These are phyloP conservation scores for Penium margaritaceum DNA, from an alignment of 139 green algal genomes.

Conservation along the genomic window DNA sequence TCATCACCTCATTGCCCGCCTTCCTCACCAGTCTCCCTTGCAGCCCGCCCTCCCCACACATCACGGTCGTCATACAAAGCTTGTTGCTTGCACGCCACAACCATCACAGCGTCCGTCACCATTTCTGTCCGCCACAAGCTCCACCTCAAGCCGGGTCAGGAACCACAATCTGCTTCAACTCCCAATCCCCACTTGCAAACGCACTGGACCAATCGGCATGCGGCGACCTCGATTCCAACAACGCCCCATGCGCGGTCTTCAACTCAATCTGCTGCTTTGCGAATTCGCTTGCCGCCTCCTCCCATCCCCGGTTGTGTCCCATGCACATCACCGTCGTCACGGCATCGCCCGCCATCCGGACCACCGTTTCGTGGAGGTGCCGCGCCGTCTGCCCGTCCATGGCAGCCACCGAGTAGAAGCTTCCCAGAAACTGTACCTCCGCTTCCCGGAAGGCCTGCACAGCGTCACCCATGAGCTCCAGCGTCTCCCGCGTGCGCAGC, in stretches of 20 bases:
- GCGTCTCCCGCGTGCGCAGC: constrained; percentile 67
- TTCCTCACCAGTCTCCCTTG: too few species aligned
- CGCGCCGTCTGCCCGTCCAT: constrained; percentile 68
- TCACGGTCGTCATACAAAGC: too few species aligned
- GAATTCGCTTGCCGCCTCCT: constrained; percentile 67
- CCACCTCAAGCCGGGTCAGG: too few species aligned
- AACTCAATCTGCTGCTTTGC: constrained; percentile 57
- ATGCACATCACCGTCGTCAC: constrained; percentile 61
- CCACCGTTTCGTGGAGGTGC: constrained; percentile 52
- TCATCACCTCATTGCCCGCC: too few species aligned
- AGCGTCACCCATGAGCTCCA: constrained; percentile 62
- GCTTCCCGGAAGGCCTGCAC: constrained; percentile 49
- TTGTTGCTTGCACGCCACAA: too few species aligned
- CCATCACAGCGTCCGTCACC: too few species aligned
- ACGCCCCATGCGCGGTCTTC: constrained; percentile 64
- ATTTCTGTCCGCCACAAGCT: too few species aligned
- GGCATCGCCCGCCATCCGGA: not conserved
- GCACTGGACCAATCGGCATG: constrained; percentile 12
- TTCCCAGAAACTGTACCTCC: constrained; percentile 62
- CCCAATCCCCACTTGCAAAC: too few species aligned
- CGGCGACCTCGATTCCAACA: constrained; percentile 51
- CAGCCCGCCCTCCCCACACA: too few species aligned
- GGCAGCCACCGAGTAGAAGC: constrained; percentile 71
- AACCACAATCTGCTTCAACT: too few species aligned
- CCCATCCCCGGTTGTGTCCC: constrained; percentile 79